Base-by-base conservation (phyloP, 2,329 filamentous ascomycete species). In the Hirsutella thompsonii region DNA sequence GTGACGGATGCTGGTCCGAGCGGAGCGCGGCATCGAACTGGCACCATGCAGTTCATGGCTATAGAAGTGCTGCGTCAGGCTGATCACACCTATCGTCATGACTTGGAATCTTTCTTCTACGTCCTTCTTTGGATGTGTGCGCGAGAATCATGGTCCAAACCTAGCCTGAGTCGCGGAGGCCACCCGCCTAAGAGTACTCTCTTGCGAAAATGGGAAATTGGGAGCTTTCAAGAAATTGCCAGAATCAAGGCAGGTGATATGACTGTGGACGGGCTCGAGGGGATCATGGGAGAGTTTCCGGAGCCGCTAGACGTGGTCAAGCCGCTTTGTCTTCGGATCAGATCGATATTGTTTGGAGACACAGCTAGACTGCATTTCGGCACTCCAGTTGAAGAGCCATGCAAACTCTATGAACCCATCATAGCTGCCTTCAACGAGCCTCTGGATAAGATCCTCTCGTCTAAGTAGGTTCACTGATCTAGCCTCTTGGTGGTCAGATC, bases 1-100 rank as follows among this genome's bases (percentile, higher is more conserved):
- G n/a, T n/a, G n/a, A n/a, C n/a, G n/a, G n/a, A n/a, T n/a, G n/a
- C n/a, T n/a, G n/a, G n/a, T n/a, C n/a, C n/a, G n/a, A n/a, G n/a
- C n/a, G n/a, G n/a, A n/a, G n/a, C n/a, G n/a, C n/a, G n/a, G n/a
- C n/a, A n/a, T n/a, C 43, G 44, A 35, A 49, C 47, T 20, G 53
- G 57, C 32, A 60, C 50, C 21, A 53, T 57, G 46, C 46, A 56
- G 36, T 60, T 58, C 36, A 63, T 61, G 51, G 57, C 54, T 0
- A 52, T 59, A 23, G 52, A 58, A 39, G 55, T 64, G 9, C 44
- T 64, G 8, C 38, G 46, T n/a, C 48, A 44, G 8, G 44, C 47
- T 5, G 44, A 50, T 29, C 53, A 61, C 41, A 61, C 46, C 16
- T 47, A 46, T 13, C 44, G 46, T n/a, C 42, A n/a, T n/a, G n/a